These are phyloP conservation scores for Magnaporthiopsis rhizophila DNA, from an alignment of 2,329 filamentous ascomycete genomes.

Conservation along the genomic window DNA sequence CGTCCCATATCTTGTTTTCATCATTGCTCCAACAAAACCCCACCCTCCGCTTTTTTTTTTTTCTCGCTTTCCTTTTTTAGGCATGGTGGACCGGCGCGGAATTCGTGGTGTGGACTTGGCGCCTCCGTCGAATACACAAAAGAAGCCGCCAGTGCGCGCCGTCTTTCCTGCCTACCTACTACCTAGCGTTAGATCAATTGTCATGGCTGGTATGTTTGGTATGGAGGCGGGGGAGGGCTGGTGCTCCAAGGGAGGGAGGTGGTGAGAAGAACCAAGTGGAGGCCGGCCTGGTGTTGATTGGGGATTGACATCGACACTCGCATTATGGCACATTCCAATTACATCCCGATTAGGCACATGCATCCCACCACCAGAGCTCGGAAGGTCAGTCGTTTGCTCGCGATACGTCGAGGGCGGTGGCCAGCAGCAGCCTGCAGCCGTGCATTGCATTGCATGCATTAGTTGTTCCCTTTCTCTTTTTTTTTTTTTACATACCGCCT, in stretches of 20 bases:
- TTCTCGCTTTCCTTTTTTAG: not conserved
- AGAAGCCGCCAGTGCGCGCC: not conserved
- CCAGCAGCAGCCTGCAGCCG: not conserved
- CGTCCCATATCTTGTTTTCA: not conserved
- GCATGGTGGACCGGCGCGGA: not conserved
- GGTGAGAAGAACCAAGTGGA: not conserved
- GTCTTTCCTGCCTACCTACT: not conserved
- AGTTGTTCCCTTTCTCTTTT: not conserved
- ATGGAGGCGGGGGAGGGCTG: not conserved
- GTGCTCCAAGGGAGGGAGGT: not conserved
- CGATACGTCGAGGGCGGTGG: not conserved
- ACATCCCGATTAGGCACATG: not conserved
- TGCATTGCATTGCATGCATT: not conserved
- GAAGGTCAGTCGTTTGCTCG: not conserved
- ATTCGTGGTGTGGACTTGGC: not conserved
- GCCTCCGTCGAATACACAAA: not conserved
- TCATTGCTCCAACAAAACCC: not conserved
- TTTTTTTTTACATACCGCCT: not conserved
- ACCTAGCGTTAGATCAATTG: not conserved
- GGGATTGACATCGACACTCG: not conserved
- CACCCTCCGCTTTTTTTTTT: not conserved
- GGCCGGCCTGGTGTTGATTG: not conserved
- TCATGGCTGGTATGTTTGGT: not conserved
- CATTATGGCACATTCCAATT: not conserved
- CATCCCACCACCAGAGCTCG: not conserved